Percentiles rank a stretch among this genome's conserved stretches.
Evolutionary conservation across 139 green algal genomes (phyloP).

Genomic region (Edaphochlamys debaryana): DNA sequence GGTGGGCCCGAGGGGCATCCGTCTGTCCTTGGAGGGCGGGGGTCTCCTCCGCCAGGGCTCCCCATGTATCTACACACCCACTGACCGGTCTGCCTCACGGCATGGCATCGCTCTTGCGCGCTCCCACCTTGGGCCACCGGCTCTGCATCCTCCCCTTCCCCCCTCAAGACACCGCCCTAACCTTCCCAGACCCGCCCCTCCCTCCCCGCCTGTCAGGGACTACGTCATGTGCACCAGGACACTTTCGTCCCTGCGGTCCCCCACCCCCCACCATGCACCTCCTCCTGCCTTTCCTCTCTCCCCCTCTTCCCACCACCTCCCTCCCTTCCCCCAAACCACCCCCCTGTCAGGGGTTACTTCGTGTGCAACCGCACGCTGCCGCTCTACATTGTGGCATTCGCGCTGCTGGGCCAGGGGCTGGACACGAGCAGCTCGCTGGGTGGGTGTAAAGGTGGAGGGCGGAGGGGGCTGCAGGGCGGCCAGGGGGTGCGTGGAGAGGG

Average conservation of each 20-base stretch:
- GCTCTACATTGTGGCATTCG: not conserved
- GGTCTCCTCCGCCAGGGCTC: too few relatives aligned
- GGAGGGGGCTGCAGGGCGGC: not conserved
- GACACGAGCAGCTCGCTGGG: slow-evolving; percentile 54
- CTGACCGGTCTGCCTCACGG: too few relatives aligned
- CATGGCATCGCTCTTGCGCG: too few relatives aligned
- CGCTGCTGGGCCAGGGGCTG: slow-evolving; percentile 35
- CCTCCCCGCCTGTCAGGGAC: too few relatives aligned
- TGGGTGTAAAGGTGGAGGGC: not conserved
- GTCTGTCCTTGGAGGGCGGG: too few relatives aligned
- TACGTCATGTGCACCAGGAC: too few relatives aligned
- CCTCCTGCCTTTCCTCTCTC: too few relatives aligned
- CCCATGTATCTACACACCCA: too few relatives aligned
- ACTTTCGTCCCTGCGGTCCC: not conserved
- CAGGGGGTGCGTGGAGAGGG: too few relatives aligned
- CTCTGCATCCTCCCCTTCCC: too few relatives aligned
- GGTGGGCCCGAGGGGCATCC: too few relatives aligned
- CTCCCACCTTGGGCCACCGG: too few relatives aligned
- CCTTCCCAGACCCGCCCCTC: not conserved
- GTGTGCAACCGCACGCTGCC: slow-evolving; percentile 9
- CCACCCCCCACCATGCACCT: not conserved
- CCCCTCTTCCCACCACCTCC: not conserved
- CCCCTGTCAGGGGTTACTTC: not conserved
- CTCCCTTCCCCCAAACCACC: not conserved
- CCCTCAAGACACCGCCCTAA: not conserved